Evolutionary conservation across 2,329 filamentous ascomycete genomes (phyloP).

Genomic region (Sarocladium kiliense): DNA sequence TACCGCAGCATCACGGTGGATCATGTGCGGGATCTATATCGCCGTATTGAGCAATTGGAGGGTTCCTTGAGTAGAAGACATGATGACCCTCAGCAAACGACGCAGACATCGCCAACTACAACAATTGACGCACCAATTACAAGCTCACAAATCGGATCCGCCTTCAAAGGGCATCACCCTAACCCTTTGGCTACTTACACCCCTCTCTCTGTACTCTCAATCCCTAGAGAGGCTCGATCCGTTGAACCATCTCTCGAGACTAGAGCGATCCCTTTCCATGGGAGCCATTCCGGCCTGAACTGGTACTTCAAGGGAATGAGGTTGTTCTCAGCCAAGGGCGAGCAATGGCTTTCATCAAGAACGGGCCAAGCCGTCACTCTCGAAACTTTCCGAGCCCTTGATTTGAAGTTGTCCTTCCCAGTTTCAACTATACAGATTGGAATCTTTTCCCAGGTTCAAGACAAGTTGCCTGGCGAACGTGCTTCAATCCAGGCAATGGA

Average conservation of each 20-base stretch:
- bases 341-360: not conserved
- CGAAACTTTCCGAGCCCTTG: conserved; percentile 12
- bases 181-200: too few relatives aligned
- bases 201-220: too few relatives aligned
- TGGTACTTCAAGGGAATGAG: not conserved
- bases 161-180: too few relatives aligned
- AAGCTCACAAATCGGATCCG: not conserved
- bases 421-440: not conserved
- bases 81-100: not conserved
- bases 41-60: conserved; percentile 6
- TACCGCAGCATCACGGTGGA: conserved; percentile 3
- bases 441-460: conserved; percentile 32
- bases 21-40: conserved; percentile 6
- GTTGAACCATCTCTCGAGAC: not conserved
- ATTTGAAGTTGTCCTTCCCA: conserved; percentile 24
- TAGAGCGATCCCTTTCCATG: not conserved
- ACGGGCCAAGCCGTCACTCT: not conserved
- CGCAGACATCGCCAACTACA: not conserved
- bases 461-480: too few relatives aligned
- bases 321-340: not conserved
- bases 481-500: too few relatives aligned
- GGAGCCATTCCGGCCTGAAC: not conserved
- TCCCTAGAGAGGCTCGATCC: not conserved
- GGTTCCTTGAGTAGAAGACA: not conserved
- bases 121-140: not conserved